These are phyloP conservation scores for Sphaerostilbella broomeana DNA, from an alignment of 2,329 filamentous ascomycete species.

Conservation along the genomic window DNA sequence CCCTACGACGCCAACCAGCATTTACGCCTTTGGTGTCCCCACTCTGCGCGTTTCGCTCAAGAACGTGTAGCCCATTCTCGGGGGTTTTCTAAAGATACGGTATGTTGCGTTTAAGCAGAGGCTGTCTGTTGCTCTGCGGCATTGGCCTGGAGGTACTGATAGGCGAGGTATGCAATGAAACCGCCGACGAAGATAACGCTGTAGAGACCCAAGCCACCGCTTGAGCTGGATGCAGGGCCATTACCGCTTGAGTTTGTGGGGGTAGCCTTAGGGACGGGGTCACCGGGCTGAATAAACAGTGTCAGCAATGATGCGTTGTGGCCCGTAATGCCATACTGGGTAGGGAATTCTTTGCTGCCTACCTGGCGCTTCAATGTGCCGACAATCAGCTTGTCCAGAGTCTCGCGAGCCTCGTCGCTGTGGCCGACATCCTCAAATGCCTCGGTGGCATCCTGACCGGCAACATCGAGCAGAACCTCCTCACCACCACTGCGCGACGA, in stretches of 20 bases:
- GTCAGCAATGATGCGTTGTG: slow-evolving; percentile 3
- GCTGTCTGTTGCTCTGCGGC: slow-evolving; percentile 37
- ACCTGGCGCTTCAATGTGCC: slow-evolving; percentile 77
- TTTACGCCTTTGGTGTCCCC: too few species aligned
- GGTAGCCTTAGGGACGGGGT: slow-evolving; percentile 63
- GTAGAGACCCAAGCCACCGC: slow-evolving; percentile 74
- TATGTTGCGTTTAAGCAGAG: slow-evolving; percentile 7
- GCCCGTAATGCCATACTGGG: too few species aligned
- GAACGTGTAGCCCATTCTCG: too few species aligned
- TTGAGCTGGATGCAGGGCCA: slow-evolving; percentile 42
- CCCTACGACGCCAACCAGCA: too few species aligned
- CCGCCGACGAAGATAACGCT: slow-evolving; percentile 73
- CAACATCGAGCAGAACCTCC: slow-evolving; percentile 94
- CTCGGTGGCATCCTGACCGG: slow-evolving; percentile 91
- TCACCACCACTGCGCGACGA: slow-evolving; percentile 86
- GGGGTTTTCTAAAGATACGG: not conserved
- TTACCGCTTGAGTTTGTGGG: slow-evolving; percentile 43
- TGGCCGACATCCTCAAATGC: slow-evolving; percentile 99
- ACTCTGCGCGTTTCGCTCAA: too few species aligned
- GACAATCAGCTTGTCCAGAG: slow-evolving; percentile 69
- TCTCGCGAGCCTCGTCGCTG: slow-evolving; percentile 96
- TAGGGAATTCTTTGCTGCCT: too few species aligned
- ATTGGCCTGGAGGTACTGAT: slow-evolving; percentile 71
- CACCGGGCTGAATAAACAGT: slow-evolving; percentile 54
- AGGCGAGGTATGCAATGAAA: slow-evolving; percentile 68